Base-by-base conservation (phyloP, 768 basidiomycete species). In the Mycena galopus region DNA sequence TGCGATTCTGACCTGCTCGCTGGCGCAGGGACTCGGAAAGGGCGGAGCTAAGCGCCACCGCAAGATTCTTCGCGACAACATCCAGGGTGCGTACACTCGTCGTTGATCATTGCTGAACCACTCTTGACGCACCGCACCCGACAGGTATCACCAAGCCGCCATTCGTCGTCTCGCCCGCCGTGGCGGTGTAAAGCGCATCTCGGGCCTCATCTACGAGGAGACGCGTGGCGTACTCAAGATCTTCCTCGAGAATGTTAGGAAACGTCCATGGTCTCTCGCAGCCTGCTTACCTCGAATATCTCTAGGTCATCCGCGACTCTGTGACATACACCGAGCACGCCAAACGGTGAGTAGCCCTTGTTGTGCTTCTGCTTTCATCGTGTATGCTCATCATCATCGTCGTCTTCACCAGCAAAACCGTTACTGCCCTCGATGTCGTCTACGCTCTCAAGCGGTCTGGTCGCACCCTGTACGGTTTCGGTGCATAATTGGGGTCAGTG, bases 351-450 rank as follows among this genome's bases (percentile, higher is more conserved):
- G n/a, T n/a, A n/a, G n/a, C n/a, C n/a, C n/a, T n/a, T 17, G 91
- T 85, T 91, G 92, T 88, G 6, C 35, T 16, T 11, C 91, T 44
- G 19, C 19, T 7, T 44, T 93, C 77, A 92, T 92, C 73, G 90
- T 92, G 92, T 8, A 81, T 92, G 92, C 42, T 44, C 12, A 44
- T 44, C 87, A 91, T 33, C 57, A 4, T 23, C 57, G 68, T 44
- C 6, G 14, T 44, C 19, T 44, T 3, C 42, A 12, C 19, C 42
- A 90, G 93, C 75, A 92, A 92, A 88, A 94, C 93, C 29, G 93
- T 95, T 71, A 96, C 94, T 53, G 93, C 94, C 30, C 91, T 95
- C 76, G 94, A 96, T 78, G 94, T 92, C 66, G 91, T 92, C 25
- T 92, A 92, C 67, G 91, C 91, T 29, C 86, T 92, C 77, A 92